Base-by-base conservation (phyloP, 2,329 filamentous ascomycete genomes). In the Monilinia vaccinii-corymbosi region DNA sequence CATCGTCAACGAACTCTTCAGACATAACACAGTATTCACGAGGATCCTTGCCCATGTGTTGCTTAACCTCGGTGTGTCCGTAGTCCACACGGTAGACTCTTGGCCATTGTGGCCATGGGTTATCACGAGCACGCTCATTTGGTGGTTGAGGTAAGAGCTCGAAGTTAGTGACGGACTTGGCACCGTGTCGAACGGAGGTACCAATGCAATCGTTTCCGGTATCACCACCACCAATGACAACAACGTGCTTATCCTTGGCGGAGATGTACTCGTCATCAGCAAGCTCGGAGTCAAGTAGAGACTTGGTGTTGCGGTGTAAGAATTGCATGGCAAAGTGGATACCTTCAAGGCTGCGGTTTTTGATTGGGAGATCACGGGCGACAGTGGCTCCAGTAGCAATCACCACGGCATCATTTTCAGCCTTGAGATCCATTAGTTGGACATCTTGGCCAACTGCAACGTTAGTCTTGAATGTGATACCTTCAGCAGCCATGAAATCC, bases 11-110 rank as follows among this genome's bases (percentile, higher is more conserved):
- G 68, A 97, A 97, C 70, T 96, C 90, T 78, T 95, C 93, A 21
- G 91, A 96, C 91, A 97, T 96, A 77, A 97, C 91, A 78, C 92
- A 97, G 81, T 89, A 97, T 78, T 97, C 93, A 69, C 93, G 91
- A 61, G 93, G 93, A 71, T 97, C 93, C 73, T 92, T 92, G 76
- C 93, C 93, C 79, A 92, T 93, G 79, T 97, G 92, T 68, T 93
- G 91, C 75, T 93, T 91, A 70, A 97, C 93, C 76, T 97, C 93
- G 18, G 87, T 88, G 79, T 97, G 93, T 60, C 93, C 93, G 71
- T 97, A 97, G 76, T 97, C 93, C n/a, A 97, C 89, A 69, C 93
- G 91, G 82, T 96, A 97, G 73, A 97, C 92, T 70, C 92, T 89
- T 61, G 93, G 93, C 92, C 93, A 97, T 77, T 97, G 93, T 11